Evolutionary conservation across 225 moss, liverwort and hornwort genomes (phyloP).

Genomic region (Neckera pumila): DNA sequence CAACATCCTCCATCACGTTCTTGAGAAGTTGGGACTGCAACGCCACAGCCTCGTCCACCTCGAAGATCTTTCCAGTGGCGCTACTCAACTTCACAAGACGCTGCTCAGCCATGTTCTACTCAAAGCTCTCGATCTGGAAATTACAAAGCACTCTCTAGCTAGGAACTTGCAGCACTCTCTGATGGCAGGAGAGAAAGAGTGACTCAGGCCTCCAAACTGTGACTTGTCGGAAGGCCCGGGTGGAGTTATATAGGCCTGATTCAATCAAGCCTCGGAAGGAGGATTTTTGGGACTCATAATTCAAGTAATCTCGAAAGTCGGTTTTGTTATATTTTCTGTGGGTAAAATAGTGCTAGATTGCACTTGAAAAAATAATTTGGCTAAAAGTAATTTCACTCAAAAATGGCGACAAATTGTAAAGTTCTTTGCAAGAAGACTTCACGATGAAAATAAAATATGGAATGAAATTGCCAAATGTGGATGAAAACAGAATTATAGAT

Average conservation of each 20-base stretch:
- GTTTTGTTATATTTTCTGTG: no score
- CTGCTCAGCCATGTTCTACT: background rate
- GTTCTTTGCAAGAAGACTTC: background rate
- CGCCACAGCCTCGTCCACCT: constrained; percentile 5
- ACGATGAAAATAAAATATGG: no score
- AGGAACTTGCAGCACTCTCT: background rate
- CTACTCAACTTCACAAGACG: constrained; percentile 12
- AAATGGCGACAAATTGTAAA: no score
- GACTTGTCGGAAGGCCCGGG: no score
- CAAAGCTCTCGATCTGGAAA: background rate
- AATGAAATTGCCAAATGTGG: no score
- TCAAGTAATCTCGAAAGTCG: no score
- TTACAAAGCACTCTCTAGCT: background rate
- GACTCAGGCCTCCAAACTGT: background rate
- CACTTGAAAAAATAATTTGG: no score
- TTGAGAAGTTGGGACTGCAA: background rate
- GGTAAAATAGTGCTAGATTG: background rate
- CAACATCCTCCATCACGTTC: constrained; percentile 13
- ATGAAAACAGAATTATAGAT: no score
- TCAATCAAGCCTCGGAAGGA: background rate
- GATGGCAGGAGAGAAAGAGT: background rate
- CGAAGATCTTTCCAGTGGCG: constrained; percentile 7
- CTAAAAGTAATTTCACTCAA: background rate
- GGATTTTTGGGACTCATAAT: background rate
- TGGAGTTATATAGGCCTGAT: background rate